Evolutionary conservation across 1,284 basidiomycete genomes (phyloP).

Genomic region (Fomitopsis betulina): DNA sequence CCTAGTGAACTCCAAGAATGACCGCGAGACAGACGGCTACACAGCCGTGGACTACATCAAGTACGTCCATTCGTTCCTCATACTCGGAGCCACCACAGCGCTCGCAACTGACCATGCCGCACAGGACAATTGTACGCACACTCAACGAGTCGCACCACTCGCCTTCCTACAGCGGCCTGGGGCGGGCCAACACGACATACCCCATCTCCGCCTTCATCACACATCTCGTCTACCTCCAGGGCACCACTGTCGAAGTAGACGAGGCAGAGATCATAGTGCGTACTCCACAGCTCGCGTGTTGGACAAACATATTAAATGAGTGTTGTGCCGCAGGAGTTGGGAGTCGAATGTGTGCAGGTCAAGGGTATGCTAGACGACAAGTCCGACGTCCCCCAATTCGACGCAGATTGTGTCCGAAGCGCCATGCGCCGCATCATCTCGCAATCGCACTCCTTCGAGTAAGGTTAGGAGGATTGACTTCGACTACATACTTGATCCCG

Average conservation of each 20-base stretch:
- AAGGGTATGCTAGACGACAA: conserved; percentile 17
- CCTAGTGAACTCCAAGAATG: conserved; percentile 84
- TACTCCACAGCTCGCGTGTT: not conserved
- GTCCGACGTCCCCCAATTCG: conserved; percentile 39
- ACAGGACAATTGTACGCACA: conserved; percentile 65
- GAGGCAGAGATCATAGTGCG: conserved; percentile 56
- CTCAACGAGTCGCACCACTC: conserved; percentile 61
- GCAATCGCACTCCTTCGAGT: conserved; percentile 9
- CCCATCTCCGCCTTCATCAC: conserved; percentile 76
- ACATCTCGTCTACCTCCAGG: conserved; percentile 77
- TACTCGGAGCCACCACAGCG: not conserved
- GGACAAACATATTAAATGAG: conserved; percentile 8
- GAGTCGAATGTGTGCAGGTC: conserved; percentile 56
- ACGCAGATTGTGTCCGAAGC: conserved; percentile 42
- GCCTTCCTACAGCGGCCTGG: conserved; percentile 45
- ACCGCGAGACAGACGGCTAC: conserved; percentile 89
- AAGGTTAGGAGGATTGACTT: not conserved
- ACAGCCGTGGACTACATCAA: conserved; percentile 80
- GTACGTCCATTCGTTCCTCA: conserved; percentile 30
- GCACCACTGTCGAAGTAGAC: conserved; percentile 60
- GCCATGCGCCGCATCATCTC: conserved; percentile 44
- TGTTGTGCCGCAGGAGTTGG: conserved; percentile 39
- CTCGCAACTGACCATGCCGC: not conserved
- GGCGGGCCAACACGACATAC: conserved; percentile 55
- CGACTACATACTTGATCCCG: not conserved